Base-by-base conservation (phyloP, 225 moss, liverwort and hornwort species). In the Marchantia paleacea region DNA sequence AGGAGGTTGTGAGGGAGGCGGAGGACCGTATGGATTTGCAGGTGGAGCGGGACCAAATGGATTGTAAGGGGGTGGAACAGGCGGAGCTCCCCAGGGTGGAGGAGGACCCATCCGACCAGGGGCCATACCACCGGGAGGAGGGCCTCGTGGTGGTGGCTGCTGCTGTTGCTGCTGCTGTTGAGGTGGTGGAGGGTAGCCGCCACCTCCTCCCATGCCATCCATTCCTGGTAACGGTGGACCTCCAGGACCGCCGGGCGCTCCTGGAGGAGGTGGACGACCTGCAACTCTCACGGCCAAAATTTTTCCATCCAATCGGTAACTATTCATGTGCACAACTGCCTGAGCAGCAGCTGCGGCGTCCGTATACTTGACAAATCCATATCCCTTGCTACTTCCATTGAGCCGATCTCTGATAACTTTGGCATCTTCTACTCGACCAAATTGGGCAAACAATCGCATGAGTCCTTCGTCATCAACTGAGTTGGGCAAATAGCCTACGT, bases 401-500 rank as follows among this genome's bases (percentile, higher is more conserved):
- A 99, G 84, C 48, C 97, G 90, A 79, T 99, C 97, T 63, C 94
- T 83, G 58, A 99, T 99, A 20, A 99, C 95, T 81, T 99, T 99
- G 1, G 93, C 93, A 82, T 99, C 95, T 72, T 99, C 95, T 77
- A 99, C 97, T 75, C 88, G 85, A 70, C 97, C 97, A 68, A 95
- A 99, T 29, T 92, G 95, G 11, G 92, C 83, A 83, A 99, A 99
- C 62, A 99, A 75, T 25, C 95, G 91, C 75, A 90, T 85, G 72
- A 99, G 82, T 54, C 97, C 97, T 79, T 99, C 97, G 73, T 99
- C 97, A 52, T 99, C 97, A 54, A 99, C 91, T 69, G 95, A 91
- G 72, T 90, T 94, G 10, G 97, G 97, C 84, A 99, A 85, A 79
- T 99, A 99, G 48, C 97, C 97, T 49, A 99, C 97, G 51, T 99